A percentile compares a stretch with the other conserved stretches of the same genome.
Conservation (phyloP, 306 rosid genomes). For the Cucumis sativus region DNA sequence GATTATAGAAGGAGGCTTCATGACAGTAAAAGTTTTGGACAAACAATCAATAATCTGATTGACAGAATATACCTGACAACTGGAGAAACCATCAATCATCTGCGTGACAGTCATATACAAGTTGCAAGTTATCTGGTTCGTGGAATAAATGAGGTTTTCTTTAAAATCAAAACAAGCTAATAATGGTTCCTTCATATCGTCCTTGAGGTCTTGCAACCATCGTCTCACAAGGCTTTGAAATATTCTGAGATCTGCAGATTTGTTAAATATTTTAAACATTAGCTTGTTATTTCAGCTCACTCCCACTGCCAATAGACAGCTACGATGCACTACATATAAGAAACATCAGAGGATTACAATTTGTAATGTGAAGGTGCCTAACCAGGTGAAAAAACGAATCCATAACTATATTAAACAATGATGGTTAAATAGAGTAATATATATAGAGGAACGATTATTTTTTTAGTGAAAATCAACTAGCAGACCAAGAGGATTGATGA, state of each 20-base stretch:
- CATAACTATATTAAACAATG: not conserved
- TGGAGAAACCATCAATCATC: conserved; percentile 32
- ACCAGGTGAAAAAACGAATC: not conserved
- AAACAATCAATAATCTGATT: conserved; percentile 24
- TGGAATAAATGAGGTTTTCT: conserved; percentile 31
- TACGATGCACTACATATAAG: not conserved
- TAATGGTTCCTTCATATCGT: conserved; percentile 46
- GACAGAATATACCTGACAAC: conserved; percentile 44
- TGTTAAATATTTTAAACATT: not conserved
- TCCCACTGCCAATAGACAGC: not conserved
- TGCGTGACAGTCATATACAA: conserved; percentile 32
- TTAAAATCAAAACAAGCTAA: conserved; percentile 47
- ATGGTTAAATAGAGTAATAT: not conserved
- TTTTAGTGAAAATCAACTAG: not conserved
- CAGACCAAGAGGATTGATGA: not conserved
- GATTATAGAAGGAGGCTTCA: not conserved
- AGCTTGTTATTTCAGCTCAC: not conserved
- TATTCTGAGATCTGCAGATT: conserved; percentile 55
- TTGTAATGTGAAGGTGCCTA: not conserved
- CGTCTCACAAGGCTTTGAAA: conserved; percentile 46
- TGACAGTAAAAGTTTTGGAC: not conserved
- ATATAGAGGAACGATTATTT: not conserved
- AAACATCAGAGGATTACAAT: not conserved
- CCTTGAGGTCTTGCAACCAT: conserved; percentile 54
- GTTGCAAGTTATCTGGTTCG: conserved; percentile 54